phyloP scores from a whole-genome alignment of 805 yeast genomes.

The Cyberlindnera euphorbiiphila region DNA sequence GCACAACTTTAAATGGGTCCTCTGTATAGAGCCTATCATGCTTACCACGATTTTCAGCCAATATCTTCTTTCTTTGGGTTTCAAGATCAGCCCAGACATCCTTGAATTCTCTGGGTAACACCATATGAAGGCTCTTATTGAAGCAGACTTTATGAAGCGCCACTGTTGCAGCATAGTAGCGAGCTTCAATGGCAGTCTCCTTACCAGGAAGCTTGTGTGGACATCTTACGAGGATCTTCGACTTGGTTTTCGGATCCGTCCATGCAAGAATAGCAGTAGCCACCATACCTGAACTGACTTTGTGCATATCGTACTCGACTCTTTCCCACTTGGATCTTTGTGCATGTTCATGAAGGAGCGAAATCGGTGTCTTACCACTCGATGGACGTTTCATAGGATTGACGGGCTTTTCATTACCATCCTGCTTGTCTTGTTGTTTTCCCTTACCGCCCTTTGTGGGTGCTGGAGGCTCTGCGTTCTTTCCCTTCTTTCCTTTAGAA shows the following conservation, averaged over 20 bases:
- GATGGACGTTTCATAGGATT: conserved; percentile 25
- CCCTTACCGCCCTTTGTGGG: conserved; percentile 6
- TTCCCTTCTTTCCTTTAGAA: conserved; percentile 16
- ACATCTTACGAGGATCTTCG: conserved; percentile 53
- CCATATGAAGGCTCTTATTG: conserved; percentile 80
- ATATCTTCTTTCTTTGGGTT: conserved; percentile 46
- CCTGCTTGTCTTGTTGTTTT: conserved; percentile 1
- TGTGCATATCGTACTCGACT: conserved; percentile 71
- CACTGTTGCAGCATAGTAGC: conserved; percentile 87
- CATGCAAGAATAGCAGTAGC: conserved; percentile 64
- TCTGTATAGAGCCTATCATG: conserved; percentile 55
- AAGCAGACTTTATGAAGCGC: conserved; percentile 77
- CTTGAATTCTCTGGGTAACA: conserved; percentile 79
- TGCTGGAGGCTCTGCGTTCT: conserved; percentile 5
- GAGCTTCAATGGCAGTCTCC: conserved; percentile 82
- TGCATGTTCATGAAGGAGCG: conserved; percentile 79
- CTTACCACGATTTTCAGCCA: conserved; percentile 40
- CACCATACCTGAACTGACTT: conserved; percentile 51
- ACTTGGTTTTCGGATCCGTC: conserved; percentile 80
- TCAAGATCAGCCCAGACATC: conserved; percentile 76
- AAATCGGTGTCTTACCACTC: conserved; percentile 81
- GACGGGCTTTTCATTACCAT: conserved; percentile 7
- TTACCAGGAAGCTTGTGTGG: conserved; percentile 55
- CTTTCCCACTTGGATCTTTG: conserved; percentile 89
- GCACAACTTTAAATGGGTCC: conserved; percentile 71